phyloP scores from a whole-genome alignment of 768 basidiomycete species.

The Lentinula detonsa region DNA sequence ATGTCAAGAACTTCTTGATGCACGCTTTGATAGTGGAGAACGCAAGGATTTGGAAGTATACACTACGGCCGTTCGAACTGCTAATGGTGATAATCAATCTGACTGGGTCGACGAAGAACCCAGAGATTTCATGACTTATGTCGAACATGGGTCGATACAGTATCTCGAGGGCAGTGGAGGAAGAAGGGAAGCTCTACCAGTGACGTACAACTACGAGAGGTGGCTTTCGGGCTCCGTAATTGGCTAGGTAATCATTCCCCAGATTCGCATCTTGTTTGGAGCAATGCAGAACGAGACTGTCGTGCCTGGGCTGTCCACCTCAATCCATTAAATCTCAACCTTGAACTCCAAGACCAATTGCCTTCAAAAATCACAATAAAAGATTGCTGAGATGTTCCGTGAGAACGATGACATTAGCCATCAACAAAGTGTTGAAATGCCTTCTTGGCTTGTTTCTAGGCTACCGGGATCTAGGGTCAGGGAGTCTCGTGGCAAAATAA shows the following conservation, averaged over 20 bases:
- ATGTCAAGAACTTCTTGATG: slow-evolving; percentile 57
- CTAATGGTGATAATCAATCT: slow-evolving; percentile 27
- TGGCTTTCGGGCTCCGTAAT: slow-evolving; percentile 20
- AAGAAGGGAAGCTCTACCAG: slow-evolving; percentile 25
- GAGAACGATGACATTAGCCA: too few species aligned
- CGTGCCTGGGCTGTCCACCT: too few species aligned
- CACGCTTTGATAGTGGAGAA: slow-evolving; percentile 37
- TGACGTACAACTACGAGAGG: slow-evolving; percentile 41
- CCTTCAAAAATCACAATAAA: too few species aligned
- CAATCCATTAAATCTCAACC: too few species aligned
- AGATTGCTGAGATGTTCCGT: too few species aligned
- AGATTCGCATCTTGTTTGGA: not conserved
- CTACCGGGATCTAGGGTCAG: too few species aligned
- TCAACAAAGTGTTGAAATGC: too few species aligned
- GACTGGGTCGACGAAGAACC: slow-evolving; percentile 33
- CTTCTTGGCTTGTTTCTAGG: too few species aligned
- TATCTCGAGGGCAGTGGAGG: slow-evolving; percentile 24
- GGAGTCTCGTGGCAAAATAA: too few species aligned
- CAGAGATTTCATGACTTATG: slow-evolving; percentile 38
- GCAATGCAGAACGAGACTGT: not conserved
- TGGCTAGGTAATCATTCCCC: not conserved
- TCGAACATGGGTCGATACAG: slow-evolving; percentile 32
- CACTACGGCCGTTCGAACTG: slow-evolving; percentile 42
- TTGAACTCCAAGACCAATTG: too few species aligned
- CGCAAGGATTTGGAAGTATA: slow-evolving; percentile 56